phyloP scores from a whole-genome alignment of 805 yeast genomes.

The Candida golubevii region DNA sequence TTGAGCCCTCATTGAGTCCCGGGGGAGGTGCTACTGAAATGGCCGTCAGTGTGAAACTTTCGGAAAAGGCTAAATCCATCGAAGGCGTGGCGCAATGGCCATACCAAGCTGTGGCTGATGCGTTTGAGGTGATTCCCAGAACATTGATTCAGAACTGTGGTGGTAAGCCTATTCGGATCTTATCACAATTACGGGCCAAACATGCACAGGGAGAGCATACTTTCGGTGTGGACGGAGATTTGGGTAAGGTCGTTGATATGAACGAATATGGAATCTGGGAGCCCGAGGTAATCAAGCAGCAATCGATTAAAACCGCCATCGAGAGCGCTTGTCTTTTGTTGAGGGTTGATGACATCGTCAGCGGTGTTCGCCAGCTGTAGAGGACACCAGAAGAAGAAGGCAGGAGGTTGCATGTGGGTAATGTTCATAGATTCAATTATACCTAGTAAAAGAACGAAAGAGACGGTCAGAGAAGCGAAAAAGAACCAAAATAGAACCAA shows the following conservation, averaged over 20 bases:
- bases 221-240: constrained; percentile 92
- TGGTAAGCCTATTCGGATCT: constrained; percentile 86
- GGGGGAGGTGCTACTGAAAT: constrained; percentile 99
- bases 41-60: constrained; percentile 87
- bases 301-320: constrained; percentile 94
- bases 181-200: constrained; percentile 90
- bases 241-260: constrained; percentile 94
- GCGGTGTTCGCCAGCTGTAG: constrained; percentile 72
- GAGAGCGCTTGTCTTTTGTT: constrained; percentile 93
- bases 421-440: constrained; percentile 1
- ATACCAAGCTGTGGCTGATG: constrained; percentile 97
- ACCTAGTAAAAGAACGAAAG: not conserved
- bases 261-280: constrained; percentile 96
- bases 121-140: constrained; percentile 97
- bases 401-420: not conserved
- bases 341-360: constrained; percentile 96
- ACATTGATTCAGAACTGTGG: constrained; percentile 97
- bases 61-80: constrained; percentile 86
- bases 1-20: constrained; percentile 92
- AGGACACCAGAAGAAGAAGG: not conserved
- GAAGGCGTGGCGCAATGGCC: constrained; percentile 99
- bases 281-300: constrained; percentile 97
- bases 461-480: not conserved
- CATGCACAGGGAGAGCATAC: constrained; percentile 88
- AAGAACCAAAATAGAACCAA: not conserved